These are phyloP conservation scores for Hanseniaspora guilliermondii DNA, from an alignment of 805 yeast genomes.

Conservation along the genomic window DNA sequence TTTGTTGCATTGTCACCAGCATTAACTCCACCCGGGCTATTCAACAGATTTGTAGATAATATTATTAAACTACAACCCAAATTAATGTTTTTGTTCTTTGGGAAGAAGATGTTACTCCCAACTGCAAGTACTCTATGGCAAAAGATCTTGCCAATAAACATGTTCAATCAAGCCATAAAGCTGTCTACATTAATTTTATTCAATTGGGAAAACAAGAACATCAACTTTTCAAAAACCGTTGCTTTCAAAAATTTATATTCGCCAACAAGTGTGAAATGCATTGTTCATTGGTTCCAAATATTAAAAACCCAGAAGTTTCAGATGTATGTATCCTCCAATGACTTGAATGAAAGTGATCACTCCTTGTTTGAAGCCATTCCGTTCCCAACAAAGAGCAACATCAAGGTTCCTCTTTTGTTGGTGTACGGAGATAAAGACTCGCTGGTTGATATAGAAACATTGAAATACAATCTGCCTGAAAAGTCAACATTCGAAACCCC, in stretches of 20 bases:
- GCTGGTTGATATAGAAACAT: conserved; percentile 70
- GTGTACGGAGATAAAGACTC: conserved; percentile 74
- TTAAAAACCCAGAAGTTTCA: conserved; percentile 66
- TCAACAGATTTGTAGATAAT: conserved; percentile 62
- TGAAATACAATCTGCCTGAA: conserved; percentile 55
- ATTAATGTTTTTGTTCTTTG: conserved; percentile 58
- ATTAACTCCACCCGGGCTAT: conserved; percentile 76
- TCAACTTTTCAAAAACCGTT: conserved; percentile 57
- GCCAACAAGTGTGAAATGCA: conserved; percentile 79
- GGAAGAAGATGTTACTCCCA: conserved; percentile 60
- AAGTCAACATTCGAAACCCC: conserved; percentile 40
- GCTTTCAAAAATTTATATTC: conserved; percentile 84
- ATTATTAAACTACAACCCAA: conserved; percentile 67
- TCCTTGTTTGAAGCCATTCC: conserved; percentile 18
- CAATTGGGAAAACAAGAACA: conserved; percentile 68
- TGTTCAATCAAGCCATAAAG: conserved; percentile 46
- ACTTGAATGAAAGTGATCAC: conserved; percentile 17
- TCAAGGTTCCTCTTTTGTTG: conserved; percentile 58
- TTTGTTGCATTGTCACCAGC: conserved; percentile 90
- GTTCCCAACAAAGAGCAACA: conserved; percentile 51
- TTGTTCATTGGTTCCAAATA: conserved; percentile 95
- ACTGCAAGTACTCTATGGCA: conserved; percentile 67
- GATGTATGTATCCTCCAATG: conserved; percentile 41
- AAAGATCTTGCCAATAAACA: conserved; percentile 27
- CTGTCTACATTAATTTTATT: conserved; percentile 53